Evolutionary conservation across 495 filamentous ascomycete species (phyloP), one percentile per base, ranked within the genome.

Genomic region (Lasiosphaeriaceae sp.): DNA sequence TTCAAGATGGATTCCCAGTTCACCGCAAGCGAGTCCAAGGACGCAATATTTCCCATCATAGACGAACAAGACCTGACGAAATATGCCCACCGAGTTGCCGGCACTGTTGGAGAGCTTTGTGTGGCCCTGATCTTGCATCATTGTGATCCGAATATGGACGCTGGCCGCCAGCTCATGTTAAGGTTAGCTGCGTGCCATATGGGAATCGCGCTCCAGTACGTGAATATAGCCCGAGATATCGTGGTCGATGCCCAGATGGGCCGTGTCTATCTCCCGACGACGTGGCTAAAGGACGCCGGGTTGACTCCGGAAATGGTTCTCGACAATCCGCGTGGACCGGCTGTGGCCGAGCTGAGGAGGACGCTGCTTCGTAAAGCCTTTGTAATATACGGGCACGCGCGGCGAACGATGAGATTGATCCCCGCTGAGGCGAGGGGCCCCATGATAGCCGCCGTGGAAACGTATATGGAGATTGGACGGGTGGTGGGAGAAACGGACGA

Each of bases 141-240:
- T 56, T 75, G 66, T 51, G 57, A 59, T 9, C 65, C 54, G 24
- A 56, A 58, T 7, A 55, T 72, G 24, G 39, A 65, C 11, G 50
- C 49, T 2, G 58, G 57, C 4, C 60, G 65, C 29, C 54, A 67
- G 52, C 54, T 59, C 9, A 37, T 56, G 3, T 69, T 78, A 6
- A 63, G 82, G 2, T 51, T 66, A 9, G 77, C 83, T 5, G 83
- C 82, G 7, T 67, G 72, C 6, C 74, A 71, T 1, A 89, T 89
- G 86, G 86, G 86, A 0, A 74, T 83, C 43, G 85, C 86, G 17
- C 66, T 90, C 26, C 86, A 90, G 57, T 87, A 83, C 59, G 77
- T 88, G 51, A 90, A 89, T 55, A 87, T 90, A 57, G 82, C 86
- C 23, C 82, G 86, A 8, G 86, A 90, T 58, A 83, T 89, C 20